These are phyloP conservation scores for Senna siamea DNA, from an alignment of 306 rosid species.

Conservation along the genomic window DNA sequence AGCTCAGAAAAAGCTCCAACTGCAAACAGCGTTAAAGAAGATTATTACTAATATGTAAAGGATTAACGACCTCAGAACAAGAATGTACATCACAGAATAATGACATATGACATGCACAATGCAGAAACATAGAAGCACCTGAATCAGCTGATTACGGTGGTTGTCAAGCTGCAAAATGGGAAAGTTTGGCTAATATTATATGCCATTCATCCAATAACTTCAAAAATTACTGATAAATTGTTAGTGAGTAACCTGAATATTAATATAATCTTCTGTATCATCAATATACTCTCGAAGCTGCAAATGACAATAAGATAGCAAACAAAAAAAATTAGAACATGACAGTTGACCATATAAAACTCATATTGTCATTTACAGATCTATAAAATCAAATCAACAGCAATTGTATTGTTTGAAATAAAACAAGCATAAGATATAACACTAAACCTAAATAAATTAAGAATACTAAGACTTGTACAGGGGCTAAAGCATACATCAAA, in stretches of 20 bases:
- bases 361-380: not conserved
- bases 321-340: not conserved
- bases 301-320: constrained; percentile 29
- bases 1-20: constrained; percentile 77
- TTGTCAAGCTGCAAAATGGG: constrained; percentile 67
- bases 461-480: not conserved
- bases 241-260: constrained; percentile 64
- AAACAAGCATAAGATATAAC: not conserved
- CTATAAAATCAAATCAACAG: not conserved
- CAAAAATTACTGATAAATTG: not conserved
- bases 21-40: constrained; percentile 41
- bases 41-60: not conserved
- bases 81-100: not conserved
- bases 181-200: constrained; percentile 17
- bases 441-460: not conserved
- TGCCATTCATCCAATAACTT: constrained; percentile 1
- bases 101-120: not conserved
- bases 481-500: not conserved
- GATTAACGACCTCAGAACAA: not conserved
- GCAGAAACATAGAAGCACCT: constrained; percentile 53
- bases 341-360: not conserved
- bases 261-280: constrained; percentile 90
- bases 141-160: constrained; percentile 68
- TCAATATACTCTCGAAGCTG: constrained; percentile 86
- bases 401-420: not conserved